A percentile compares a stretch with the other conserved stretches of the same genome.
Conservation (phyloP, 129 eudicot species). For the Helianthus tuberosus region DNA sequence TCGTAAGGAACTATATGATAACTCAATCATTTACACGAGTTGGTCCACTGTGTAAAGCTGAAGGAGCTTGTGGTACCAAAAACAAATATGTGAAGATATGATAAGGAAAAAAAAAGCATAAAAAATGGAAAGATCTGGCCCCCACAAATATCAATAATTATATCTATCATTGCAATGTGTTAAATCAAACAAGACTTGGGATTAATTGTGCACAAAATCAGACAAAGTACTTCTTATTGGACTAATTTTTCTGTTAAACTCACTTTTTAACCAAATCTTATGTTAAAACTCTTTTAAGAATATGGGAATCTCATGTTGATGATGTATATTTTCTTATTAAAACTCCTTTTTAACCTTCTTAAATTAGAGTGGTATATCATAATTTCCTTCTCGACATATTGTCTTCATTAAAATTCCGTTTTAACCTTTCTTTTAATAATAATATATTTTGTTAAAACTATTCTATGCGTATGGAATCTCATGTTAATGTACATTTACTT, state of each 20-base stretch:
- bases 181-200: slow-evolving; percentile 11
- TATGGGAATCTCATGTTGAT: no score
- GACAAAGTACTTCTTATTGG: background rate
- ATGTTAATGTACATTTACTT: no score
- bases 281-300: background rate
- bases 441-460: no score
- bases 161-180: slow-evolving; percentile 20
- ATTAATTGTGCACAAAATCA: slow-evolving; percentile 7
- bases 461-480: no score
- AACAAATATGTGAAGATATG: slow-evolving; percentile 15
- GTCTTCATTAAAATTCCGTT: no score
- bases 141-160: slow-evolving; percentile 21
- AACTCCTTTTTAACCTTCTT: no score
- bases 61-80: slow-evolving; percentile 14
- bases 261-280: background rate
- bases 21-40: slow-evolving; percentile 7
- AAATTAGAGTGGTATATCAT: no score
- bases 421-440: no score
- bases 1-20: background rate
- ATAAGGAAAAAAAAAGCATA: background rate
- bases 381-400: no score
- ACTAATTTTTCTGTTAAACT: background rate
- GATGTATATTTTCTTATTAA: no score
- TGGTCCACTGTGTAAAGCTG: slow-evolving; percentile 5
- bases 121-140: slow-evolving; percentile 30